A percentile compares a stretch with the other conserved stretches of the same genome.
These are phyloP conservation scores for Huntiella moniliformis DNA, from an alignment of 2,329 filamentous ascomycete genomes.

Conservation along the genomic window DNA sequence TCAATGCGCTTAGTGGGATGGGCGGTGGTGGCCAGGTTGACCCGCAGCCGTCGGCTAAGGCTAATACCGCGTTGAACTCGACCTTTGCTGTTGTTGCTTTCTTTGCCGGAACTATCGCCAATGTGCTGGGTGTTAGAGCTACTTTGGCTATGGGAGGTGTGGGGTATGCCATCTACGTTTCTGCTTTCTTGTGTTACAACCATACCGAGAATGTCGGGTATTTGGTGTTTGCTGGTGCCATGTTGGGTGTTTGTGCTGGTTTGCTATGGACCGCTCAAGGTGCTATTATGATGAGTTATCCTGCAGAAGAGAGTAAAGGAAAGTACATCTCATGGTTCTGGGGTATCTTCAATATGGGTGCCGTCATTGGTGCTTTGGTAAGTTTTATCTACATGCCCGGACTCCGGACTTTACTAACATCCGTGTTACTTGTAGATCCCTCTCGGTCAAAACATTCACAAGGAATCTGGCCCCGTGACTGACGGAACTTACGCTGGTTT, in stretches of 20 bases:
- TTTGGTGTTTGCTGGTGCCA: constrained; percentile 56
- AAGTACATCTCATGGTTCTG: constrained; percentile 83
- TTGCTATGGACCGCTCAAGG: constrained; percentile 70
- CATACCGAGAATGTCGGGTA: constrained; percentile 51
- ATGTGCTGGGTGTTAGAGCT: constrained; percentile 50
- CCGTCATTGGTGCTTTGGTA: constrained; percentile 59
- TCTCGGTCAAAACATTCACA: constrained; percentile 53
- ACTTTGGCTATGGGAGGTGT: constrained; percentile 55
- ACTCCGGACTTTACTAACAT: background rate
- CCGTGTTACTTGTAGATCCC: constrained; percentile 30
- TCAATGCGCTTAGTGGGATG: constrained; percentile 46
- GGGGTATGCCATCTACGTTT: constrained; percentile 59
- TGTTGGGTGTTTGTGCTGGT: constrained; percentile 62
- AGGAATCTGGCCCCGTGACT: constrained; percentile 31
- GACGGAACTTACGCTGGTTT: constrained; percentile 82
- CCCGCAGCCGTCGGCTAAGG: constrained; percentile 38
- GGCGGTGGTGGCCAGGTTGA: constrained; percentile 45
- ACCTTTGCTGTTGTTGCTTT: constrained; percentile 51
- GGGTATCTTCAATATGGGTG: constrained; percentile 88
- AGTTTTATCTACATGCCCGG: constrained; percentile 13
- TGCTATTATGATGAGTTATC: constrained; percentile 81
- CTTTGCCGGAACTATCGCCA: constrained; percentile 60
- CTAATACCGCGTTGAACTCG: constrained; percentile 53
- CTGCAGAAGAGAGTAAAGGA: constrained; percentile 62
- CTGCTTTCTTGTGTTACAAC: constrained; percentile 51